Evolutionary conservation across 345 rosid species (phyloP), one percentile per base, ranked within the genome.

Genomic region (Lumnitzera racemosa): DNA sequence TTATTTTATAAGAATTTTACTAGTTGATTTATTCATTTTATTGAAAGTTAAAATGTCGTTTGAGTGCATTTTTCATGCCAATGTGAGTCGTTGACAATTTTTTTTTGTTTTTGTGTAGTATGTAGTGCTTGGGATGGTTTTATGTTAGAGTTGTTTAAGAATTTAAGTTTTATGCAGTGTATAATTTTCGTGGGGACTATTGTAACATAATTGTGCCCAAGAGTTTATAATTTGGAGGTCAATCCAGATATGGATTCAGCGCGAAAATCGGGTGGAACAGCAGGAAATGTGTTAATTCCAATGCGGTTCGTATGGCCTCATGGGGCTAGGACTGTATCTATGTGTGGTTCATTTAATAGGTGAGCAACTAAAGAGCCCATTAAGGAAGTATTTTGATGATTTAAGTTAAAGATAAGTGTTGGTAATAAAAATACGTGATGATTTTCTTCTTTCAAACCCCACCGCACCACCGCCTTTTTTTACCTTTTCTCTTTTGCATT

Each of bases 271-370:
- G 61, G 67, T 27, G 66, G 66, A 55, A 76, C 72, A 24, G 76
- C 66, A 10, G 53, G 66, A 7, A 7, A 53, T 51, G 61, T 66
- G 49, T 47, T 68, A 54, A 24, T 74, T 54, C 89, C 89, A 46
- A 70, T 75, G 78, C 82, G 77, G 53, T 83, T 86, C 57, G 77
- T 75, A 15, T 86, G 94, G 94, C 84, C 80, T 49, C 73, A 67
- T 58, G 94, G 94, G 20, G 94, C 89, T 50, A 69, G 79, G 56
- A 72, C 58, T 55, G 87, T 86, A 58, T 68, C 67, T 69, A 75
- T 83, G 11, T 67, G 79, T 51, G 94, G 94, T 62, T 72, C 94
- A 51, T 86, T 86, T 75, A 83, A 71, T 25, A 72, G 94, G 94
- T 36, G 43, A 36, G 43, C 43, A 36, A 36, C 31, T 27, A 27